These are phyloP conservation scores for Zizania palustris DNA, from an alignment of 202 grass and related monocot genomes.

Conservation along the genomic window DNA sequence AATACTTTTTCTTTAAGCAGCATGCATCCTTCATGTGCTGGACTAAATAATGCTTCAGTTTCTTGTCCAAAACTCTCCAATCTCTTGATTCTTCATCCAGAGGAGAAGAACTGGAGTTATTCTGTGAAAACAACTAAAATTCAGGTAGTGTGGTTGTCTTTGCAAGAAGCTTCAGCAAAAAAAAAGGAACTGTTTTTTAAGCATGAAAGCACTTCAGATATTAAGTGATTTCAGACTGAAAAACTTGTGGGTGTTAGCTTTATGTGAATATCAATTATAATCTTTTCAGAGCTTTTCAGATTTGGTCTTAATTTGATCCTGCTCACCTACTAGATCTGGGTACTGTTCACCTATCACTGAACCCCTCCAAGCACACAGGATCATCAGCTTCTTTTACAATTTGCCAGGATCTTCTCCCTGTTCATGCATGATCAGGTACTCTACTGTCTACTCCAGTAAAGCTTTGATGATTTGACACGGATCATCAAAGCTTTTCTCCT, in stretches of 20 bases:
- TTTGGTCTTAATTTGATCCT: conserved; percentile 26
- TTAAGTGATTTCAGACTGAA: neutral
- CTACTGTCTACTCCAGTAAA: no score
- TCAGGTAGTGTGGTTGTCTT: neutral
- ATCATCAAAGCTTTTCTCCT: neutral
- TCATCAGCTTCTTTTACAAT: neutral
- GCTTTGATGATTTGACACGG: neutral
- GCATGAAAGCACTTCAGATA: neutral
- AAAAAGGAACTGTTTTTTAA: neutral
- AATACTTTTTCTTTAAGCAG: neutral
- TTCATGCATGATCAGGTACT: neutral
- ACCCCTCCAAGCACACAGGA: neutral
- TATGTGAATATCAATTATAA: neutral
- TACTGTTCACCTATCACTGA: conserved; percentile 25
- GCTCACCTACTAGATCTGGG: conserved; percentile 27
- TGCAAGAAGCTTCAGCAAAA: neutral
- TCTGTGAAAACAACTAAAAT: neutral
- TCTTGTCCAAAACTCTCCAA: neutral
- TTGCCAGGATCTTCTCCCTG: neutral
- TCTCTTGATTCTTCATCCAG: neutral
- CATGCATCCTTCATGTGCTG: neutral
- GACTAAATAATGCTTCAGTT: conserved; percentile 10
- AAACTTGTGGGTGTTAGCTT: neutral
- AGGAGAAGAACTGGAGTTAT: neutral
- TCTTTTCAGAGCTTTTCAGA: conserved; percentile 4